Base-by-base conservation (phyloP, 2,329 filamentous ascomycete species). In the Epichloe brachyelytri region DNA sequence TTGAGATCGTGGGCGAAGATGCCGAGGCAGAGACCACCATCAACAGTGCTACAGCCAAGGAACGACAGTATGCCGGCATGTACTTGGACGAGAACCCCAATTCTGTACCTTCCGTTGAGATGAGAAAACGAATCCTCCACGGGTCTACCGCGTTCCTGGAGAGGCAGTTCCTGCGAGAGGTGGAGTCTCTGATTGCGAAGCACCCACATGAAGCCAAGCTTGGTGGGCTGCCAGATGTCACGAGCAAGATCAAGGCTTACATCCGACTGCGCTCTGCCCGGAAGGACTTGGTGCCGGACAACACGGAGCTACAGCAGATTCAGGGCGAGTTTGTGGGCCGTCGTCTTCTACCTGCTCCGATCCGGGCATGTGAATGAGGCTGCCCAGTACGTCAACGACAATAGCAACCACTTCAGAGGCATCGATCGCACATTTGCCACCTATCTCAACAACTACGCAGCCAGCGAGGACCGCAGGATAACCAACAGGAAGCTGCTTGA, bases 231-330 rank as follows among this genome's bases (percentile, higher is more conserved):
- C 93, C 93, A 1, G 88, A 90, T 50, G 80, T 88, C 20, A 78
- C 90, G 57, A 95, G 87, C 73, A 95, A 95, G 70, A 85, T 96
- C 62, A 88, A 88, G 62, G 93, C 88, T 7, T 98, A 91, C 63
- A 88, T 98, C 58, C 82, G 90, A 46, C 76, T 96, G 52, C 82
- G 87, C 54, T 79, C 83, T 41, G 77, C 80, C 2, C 81, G 88
- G 53, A 95, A 90, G 67, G 88, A 95, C 62, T 77, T 97, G 43
- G 86, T 86, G 2, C 82, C 85, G 2, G 87, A 95, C 62, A 87
- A 85, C 55, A 80, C 83, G 4, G 82, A 91, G 57, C 74, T 96
- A 45, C 88, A 95, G 66, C 80, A 83, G 65, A 77, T 90, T 46
- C 81, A 82, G 41, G 82, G 86, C 48, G 90, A 95, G 64, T 93